phyloP scores from a whole-genome alignment of 2,329 filamentous ascomycete species.

The Orbilia ellipsospora region DNA sequence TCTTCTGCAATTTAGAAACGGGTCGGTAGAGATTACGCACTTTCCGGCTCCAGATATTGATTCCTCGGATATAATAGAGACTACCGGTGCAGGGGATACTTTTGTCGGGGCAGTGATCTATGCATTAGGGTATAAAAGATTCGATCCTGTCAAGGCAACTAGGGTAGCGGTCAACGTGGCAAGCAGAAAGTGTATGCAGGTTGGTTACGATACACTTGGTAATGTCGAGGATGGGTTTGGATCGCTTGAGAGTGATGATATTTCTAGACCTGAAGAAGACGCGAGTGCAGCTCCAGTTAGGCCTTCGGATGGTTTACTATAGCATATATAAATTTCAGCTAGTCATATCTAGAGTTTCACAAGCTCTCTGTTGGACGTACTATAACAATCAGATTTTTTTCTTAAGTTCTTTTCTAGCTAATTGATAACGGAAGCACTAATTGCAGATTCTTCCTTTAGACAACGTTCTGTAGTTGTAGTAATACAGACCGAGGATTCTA shows the following conservation, averaged over 20 bases:
- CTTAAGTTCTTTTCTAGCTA: too few species aligned
- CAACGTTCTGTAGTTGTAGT: too few species aligned
- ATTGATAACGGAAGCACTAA: too few species aligned
- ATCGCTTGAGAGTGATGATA: slow-evolving; percentile 17
- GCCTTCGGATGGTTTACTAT: slow-evolving; percentile 34
- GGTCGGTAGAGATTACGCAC: slow-evolving; percentile 18
- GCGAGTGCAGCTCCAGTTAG: slow-evolving; percentile 6
- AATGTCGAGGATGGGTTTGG: slow-evolving; percentile 33
- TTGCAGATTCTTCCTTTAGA: too few species aligned
- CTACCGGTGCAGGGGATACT: slow-evolving; percentile 57
- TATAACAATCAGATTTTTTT: too few species aligned
- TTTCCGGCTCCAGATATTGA: slow-evolving; percentile 34
- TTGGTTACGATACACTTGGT: slow-evolving; percentile 54
- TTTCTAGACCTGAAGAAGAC: not conserved
- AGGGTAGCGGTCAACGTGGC: slow-evolving; percentile 56
- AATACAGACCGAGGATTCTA: not conserved
- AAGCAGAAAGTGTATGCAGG: slow-evolving; percentile 55
- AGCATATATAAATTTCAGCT: not conserved
- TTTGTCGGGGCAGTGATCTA: slow-evolving; percentile 57
- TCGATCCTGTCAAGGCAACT: slow-evolving; percentile 40
- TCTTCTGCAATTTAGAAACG: slow-evolving; percentile 1
- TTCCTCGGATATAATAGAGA: slow-evolving; percentile 52
- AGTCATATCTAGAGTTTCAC: not conserved
- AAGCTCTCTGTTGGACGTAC: not conserved
- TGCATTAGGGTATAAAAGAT: slow-evolving; percentile 36